Evolutionary conservation across 1,284 basidiomycete genomes (phyloP).

Genomic region (Ceratobasidium theobromae): DNA sequence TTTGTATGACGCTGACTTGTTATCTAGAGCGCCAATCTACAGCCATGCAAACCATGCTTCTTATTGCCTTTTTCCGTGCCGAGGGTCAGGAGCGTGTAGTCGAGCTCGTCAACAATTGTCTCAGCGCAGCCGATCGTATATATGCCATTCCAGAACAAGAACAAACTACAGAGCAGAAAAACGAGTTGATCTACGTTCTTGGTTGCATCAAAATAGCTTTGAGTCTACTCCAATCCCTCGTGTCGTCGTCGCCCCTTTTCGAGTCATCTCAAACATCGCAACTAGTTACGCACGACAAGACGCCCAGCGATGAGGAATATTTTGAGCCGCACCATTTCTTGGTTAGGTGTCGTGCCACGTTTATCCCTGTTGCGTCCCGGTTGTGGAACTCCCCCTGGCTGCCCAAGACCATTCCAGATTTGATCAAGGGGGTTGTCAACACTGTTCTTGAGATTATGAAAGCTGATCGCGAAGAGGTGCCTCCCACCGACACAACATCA

Average conservation of each 20-base stretch:
- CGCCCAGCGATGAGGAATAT: constrained; percentile 69
- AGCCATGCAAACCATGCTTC: constrained; percentile 68
- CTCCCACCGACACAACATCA: not conserved
- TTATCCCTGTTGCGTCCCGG: constrained; percentile 66
- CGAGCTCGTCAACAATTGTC: constrained; percentile 59
- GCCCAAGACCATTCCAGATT: constrained; percentile 64
- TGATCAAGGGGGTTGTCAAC: constrained; percentile 75
- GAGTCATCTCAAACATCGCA: constrained; percentile 83
- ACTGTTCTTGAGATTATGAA: constrained; percentile 80
- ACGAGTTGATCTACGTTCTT: constrained; percentile 72
- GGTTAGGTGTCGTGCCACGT: constrained; percentile 72
- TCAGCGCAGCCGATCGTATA: constrained; percentile 58
- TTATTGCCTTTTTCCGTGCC: constrained; percentile 70
- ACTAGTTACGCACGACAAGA: constrained; percentile 73
- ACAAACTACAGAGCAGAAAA: constrained; percentile 55
- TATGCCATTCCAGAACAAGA: constrained; percentile 44
- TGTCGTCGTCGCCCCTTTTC: constrained; percentile 76
- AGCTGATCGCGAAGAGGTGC: constrained; percentile 69
- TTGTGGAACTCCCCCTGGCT: constrained; percentile 90
- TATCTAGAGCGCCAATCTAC: constrained; percentile 56
- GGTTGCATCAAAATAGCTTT: constrained; percentile 81
- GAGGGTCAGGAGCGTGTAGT: constrained; percentile 76
- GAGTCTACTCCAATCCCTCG: constrained; percentile 73
- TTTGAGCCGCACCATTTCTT: constrained; percentile 88
- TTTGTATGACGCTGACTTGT: constrained; percentile 28